Evolutionary conservation across 495 filamentous ascomycete species (phyloP), one percentile per base, ranked within the genome.

Genomic region (Penicillium arizonense): DNA sequence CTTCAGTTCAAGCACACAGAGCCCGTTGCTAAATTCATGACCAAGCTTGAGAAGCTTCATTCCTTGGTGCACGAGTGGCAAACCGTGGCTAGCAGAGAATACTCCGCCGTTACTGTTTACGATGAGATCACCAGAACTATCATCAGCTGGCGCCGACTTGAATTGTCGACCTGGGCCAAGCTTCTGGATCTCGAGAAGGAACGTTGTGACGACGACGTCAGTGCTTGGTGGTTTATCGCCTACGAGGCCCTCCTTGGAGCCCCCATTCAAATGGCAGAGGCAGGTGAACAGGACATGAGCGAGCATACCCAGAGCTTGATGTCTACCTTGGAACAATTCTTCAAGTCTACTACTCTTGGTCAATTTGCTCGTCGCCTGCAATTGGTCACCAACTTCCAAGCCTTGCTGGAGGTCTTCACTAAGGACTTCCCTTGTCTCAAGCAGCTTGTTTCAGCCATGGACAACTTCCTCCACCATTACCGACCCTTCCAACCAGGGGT

Each of bases 191-290:
- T 87, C 52, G 94, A 99, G 66, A 78, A 84, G 12, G 80, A 83
- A 56, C 88, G 86, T 56, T 88, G 83, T 53, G 72, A 84, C 9
- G 78, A 87, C 28, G 85, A 89, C 60, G 91, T 93, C 9, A 83
- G 82, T 54, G 85, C 87, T 10, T 99, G 94, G 93, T 99, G 92
- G 90, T 99, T 97, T 62, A 82, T 97, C 39, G 89, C 92, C 5
- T 97, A 96, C 47, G 89, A 96, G 69, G 87, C 82, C 24, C 82
- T 96, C 44, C 77, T 99, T 58, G 87, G 84, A 4, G 85, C 84
- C 32, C 86, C 92, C 0, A 68, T 90, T 32, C 80, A 82, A 16
- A 74, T 85, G 45, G 72, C 77, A 2, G 79, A 86, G 55, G 68
- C 73, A 47, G 76, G 73, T 6, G 63, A 73, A 24, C 62, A 79